Evolutionary conservation across 1,284 basidiomycete species (phyloP).

Genomic region (Pyrrhoderma noxium): DNA sequence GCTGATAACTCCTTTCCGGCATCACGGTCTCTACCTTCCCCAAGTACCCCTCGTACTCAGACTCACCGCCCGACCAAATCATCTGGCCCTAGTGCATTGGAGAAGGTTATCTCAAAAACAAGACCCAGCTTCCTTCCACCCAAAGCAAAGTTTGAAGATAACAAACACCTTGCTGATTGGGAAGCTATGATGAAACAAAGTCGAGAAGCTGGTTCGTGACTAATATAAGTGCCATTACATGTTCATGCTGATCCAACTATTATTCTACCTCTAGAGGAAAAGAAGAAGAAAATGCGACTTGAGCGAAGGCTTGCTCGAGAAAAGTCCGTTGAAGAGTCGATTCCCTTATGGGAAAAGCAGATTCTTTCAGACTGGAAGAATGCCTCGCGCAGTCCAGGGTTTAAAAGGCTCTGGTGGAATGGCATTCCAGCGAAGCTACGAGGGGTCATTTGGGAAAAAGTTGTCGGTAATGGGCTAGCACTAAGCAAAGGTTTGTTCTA

Average conservation of each 20-base stretch:
- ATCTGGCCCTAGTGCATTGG: slow-evolving; percentile 56
- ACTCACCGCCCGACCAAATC: slow-evolving; percentile 44
- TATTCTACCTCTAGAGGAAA: no score
- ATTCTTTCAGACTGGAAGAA: slow-evolving; percentile 81
- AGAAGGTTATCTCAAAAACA: slow-evolving; percentile 72
- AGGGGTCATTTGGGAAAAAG: slow-evolving; percentile 81
- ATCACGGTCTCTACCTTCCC: slow-evolving; percentile 20
- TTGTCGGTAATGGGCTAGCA: slow-evolving; percentile 84
- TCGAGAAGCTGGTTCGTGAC: slow-evolving; percentile 68
- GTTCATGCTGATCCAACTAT: background rate
- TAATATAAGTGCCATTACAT: slow-evolving; percentile 8
- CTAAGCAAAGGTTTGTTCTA: slow-evolving; percentile 69
- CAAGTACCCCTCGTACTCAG: slow-evolving; percentile 22
- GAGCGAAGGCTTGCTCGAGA: slow-evolving; percentile 64
- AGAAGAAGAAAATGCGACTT: slow-evolving; percentile 52
- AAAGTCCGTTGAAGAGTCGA: slow-evolving; percentile 58
- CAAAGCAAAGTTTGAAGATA: slow-evolving; percentile 74
- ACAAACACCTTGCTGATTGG: slow-evolving; percentile 84
- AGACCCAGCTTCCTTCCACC: slow-evolving; percentile 81
- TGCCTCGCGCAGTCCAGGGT: slow-evolving; percentile 53
- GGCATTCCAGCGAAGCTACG: slow-evolving; percentile 86
- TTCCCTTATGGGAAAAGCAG: slow-evolving; percentile 70
- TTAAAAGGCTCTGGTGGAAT: slow-evolving; percentile 85
- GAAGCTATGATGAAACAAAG: slow-evolving; percentile 86
- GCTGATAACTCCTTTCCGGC: slow-evolving; percentile 8